phyloP scores from a whole-genome alignment of 768 basidiomycete genomes.

The Hemileccinum rubropunctum region DNA sequence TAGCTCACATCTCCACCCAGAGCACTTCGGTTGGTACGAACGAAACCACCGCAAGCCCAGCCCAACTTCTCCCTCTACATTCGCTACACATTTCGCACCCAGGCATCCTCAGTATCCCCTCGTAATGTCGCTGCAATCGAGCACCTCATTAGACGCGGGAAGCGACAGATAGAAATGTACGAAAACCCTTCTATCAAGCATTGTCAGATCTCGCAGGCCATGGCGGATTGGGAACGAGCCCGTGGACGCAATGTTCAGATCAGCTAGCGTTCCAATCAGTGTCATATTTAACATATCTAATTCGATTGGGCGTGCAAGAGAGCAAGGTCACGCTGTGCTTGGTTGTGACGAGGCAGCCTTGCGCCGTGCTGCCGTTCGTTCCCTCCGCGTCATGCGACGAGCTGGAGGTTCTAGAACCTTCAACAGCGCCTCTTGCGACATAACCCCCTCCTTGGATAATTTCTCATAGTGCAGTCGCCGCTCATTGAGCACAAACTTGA shows the following conservation, averaged over 20 bases:
- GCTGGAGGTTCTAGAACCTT: slow-evolving; percentile 10
- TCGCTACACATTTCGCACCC: slow-evolving; percentile 66
- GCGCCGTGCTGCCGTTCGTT: slow-evolving; percentile 17
- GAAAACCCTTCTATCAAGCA: slow-evolving; percentile 67
- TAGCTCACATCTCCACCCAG: slow-evolving; percentile 36
- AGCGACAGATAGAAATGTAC: slow-evolving; percentile 65
- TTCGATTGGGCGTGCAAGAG: slow-evolving; percentile 3
- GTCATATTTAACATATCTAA: slow-evolving; percentile 10
- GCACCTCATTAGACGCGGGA: slow-evolving; percentile 69
- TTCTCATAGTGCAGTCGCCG: slow-evolving; percentile 77
- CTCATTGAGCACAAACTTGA: slow-evolving; percentile 91
- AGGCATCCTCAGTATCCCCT: slow-evolving; percentile 57
- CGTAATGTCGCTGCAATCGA: slow-evolving; percentile 71
- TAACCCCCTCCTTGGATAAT: slow-evolving; percentile 16
- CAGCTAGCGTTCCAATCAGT: slow-evolving; percentile 8
- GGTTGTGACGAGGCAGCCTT: slow-evolving; percentile 1
- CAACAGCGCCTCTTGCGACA: slow-evolving; percentile 18
- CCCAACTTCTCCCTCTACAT: slow-evolving; percentile 67
- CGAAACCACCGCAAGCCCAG: slow-evolving; percentile 59
- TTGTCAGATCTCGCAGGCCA: slow-evolving; percentile 70
- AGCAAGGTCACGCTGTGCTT: slow-evolving; percentile 1
- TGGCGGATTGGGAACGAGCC: slow-evolving; percentile 60
- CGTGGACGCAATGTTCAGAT: slow-evolving; percentile 11
- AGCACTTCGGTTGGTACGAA: slow-evolving; percentile 70
- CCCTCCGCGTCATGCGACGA: slow-evolving; percentile 21